Evolutionary conservation across 768 basidiomycete species (phyloP), one percentile per base, ranked within the genome.

Genomic region (Cyclocybe cylindracea): DNA sequence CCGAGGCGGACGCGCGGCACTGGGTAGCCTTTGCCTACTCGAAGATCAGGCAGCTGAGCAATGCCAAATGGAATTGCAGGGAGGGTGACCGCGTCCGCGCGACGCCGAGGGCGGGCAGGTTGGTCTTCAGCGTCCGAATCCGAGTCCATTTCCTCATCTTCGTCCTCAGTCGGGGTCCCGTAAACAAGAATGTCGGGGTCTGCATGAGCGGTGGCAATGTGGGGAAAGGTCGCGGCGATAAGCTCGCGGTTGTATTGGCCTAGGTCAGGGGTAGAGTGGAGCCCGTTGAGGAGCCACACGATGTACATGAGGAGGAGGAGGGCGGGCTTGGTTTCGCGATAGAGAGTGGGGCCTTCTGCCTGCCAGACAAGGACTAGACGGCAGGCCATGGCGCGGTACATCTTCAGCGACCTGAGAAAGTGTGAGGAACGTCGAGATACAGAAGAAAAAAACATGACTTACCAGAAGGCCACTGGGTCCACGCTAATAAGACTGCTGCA

Each of bases 261-360:
- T 2, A 50, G 48, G 19, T 67, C 63, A 1, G 61, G 63, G 1
- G 53, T 46, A 1, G 64, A 63, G 44, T 66, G 63, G 1, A 67
- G 50, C 5, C 53, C 38, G 42, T 66, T 67, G 0, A 61, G 13
- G 2, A 66, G 34, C 61, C 60, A 64, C 3, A 36, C 35, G 1
- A 40, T n/a, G 0, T 48, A 58, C 2, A 59, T 61, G 0, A 59
- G 63, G 2, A 67, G 51, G 3, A 60, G 34, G 1, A 66, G 39
- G 2, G 58, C 61, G 3, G 32, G 11, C 3, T 29, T 10, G 31
- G 5, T 24, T 7, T 39, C n/a, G 33, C 58, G 50, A 13, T 14
- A 10, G 10, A 11, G n/a, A 5, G 49, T 16, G 2, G 18, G 3
- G 0, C 56, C 63, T 19, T 52, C 49, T 6, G 14, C 36, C 41